Base-by-base conservation (phyloP, 345 rosid genomes). In the Salix caprea region DNA sequence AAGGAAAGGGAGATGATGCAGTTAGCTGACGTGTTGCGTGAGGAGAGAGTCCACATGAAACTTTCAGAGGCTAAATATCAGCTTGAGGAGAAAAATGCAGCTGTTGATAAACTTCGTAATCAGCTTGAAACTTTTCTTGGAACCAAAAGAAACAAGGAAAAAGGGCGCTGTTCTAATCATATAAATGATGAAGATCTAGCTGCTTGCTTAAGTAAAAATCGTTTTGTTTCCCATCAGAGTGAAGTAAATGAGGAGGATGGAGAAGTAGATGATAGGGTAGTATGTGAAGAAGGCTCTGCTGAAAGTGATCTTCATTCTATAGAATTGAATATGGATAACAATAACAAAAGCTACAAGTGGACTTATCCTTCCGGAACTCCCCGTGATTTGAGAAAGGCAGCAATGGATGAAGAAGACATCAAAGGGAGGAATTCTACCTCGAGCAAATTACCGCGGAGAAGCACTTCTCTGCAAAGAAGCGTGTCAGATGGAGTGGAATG, bases 271-370 rank as follows among this genome's bases (percentile, higher is more conserved):
- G 88, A 92, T 37, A 91, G 73, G 19, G 73, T 82, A 2, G 89
- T 85, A 78, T 73, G 80, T 50, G 90, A 83, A 28, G 90, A 89
- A 73, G 94, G 87, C 36, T 92, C 96, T 1, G 91, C 86, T 0
- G 98, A 93, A 83, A 90, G 98, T 68, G 98, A 96, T 77, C 90
- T 92, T 68, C 94, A 91, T 78, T 93, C 94, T 56, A 90, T 92
- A 84, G 97, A 96, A 77, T 81, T 92, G 79, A 89, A 90, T 80
- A 87, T 87, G 83, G 97, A 92, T 70, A 85, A 80, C 75, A 80
- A 74, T 69, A 82, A 83, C 77, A 89, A 86, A 82, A 88, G 84
- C 87, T 88, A 87, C 80, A 89, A 90, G 67, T 91, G 90, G 97
- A 86, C 82, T 9, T 83, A 83, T 40, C 80, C 84, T 77, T 67